These are phyloP conservation scores for Phaseolus lunatus DNA, from an alignment of 306 rosid genomes.

Conservation along the genomic window DNA sequence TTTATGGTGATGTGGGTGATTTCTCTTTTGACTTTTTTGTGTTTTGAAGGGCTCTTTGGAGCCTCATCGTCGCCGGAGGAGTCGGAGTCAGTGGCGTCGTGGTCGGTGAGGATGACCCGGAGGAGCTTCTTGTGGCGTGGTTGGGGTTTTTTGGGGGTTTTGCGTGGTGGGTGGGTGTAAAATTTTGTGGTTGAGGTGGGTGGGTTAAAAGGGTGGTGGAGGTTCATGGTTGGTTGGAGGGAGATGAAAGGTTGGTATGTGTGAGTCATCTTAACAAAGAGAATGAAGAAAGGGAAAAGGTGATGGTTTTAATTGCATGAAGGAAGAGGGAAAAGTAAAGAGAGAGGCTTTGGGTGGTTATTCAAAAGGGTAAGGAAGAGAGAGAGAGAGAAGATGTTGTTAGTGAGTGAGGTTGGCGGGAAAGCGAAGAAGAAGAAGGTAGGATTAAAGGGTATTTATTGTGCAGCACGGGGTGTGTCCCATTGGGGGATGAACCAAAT, in stretches of 20 bases:
- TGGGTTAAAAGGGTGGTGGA: conserved; percentile 24
- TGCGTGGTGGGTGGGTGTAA: conserved; percentile 43
- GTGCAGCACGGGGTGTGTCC: conserved; percentile 32
- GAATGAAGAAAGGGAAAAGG: neutral
- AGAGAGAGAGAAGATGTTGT: neutral
- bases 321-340: neutral
- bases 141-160: conserved; percentile 23
- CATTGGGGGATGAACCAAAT: conserved; percentile 15
- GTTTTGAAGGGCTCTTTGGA: neutral
- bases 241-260: conserved; percentile 33
- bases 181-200: conserved; percentile 38
- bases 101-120: conserved; percentile 82
- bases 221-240: conserved; percentile 36
- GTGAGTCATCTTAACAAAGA: neutral
- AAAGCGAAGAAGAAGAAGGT: conserved; percentile 30
- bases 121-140: conserved; percentile 51
- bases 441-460: conserved; percentile 49
- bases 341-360: neutral
- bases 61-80: conserved; percentile 64
- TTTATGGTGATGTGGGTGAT: conserved; percentile 56
- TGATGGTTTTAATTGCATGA: conserved; percentile 15
- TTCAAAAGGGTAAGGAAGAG: neutral
- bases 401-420: conserved; percentile 49
- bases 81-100: conserved; percentile 82
- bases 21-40: conserved; percentile 48